Conservation (phyloP, 106 monocot genomes). For the Apostasia shenzhenica region DNA sequence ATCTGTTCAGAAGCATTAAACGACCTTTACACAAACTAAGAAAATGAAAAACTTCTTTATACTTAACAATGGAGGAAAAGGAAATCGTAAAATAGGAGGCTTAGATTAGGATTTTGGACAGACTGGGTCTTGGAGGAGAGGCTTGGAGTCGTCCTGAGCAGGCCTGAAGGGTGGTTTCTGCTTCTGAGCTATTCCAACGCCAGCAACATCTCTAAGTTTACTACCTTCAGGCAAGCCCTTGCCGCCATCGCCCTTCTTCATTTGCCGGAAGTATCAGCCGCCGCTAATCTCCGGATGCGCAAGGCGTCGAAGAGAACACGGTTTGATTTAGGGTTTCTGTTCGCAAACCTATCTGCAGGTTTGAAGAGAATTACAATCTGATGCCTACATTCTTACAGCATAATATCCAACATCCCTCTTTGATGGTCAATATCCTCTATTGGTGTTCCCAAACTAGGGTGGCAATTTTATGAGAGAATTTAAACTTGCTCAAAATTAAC, state of each 20-base stretch:
- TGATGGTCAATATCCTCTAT: no score
- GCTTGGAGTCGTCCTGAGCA: slow-evolving; percentile 84
- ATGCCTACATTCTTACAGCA: no score
- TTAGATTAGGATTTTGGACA: background rate
- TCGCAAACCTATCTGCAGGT: no score
- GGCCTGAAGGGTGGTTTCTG: slow-evolving; percentile 56
- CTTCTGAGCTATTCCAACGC: slow-evolving; percentile 7
- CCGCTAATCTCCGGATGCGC: no score
- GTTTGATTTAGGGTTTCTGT: no score
- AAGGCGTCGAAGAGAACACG: no score
- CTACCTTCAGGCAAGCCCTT: background rate
- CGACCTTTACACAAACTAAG: background rate
- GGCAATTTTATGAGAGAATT: no score
- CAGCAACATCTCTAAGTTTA: background rate
- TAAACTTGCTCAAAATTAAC: no score
- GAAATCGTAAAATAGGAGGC: background rate
- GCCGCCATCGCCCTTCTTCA: background rate
- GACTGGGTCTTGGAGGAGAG: slow-evolving; percentile 80
- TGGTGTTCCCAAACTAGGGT: no score
- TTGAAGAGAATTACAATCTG: no score
- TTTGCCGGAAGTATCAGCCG: background rate
- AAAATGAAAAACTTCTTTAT: background rate
- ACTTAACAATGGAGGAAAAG: background rate
- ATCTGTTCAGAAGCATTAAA: slow-evolving; percentile 36
- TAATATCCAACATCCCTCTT: no score